Evolutionary conservation across 768 basidiomycete genomes (phyloP).

Genomic region (Amanita brunnescens): DNA sequence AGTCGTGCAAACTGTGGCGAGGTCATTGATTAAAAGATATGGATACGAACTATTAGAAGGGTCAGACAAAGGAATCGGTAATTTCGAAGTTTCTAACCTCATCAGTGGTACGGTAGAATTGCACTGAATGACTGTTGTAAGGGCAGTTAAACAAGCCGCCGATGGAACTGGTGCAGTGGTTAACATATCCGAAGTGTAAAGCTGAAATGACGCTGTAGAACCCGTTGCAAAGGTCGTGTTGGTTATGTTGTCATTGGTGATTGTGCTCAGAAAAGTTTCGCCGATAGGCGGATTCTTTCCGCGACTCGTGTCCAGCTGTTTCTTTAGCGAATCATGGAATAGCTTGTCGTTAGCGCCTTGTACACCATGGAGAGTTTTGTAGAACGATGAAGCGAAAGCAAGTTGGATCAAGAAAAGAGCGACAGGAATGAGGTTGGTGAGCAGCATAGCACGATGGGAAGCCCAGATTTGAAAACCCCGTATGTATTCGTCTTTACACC

Average conservation of each 20-base stretch:
- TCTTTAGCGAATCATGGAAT: not conserved
- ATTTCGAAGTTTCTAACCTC: not conserved
- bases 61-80: not conserved
- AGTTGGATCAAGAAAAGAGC: not conserved
- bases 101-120: constrained; percentile 11
- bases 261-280: not conserved
- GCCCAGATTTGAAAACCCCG: not conserved
- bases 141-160: constrained; percentile 8
- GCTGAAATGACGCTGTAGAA: constrained; percentile 5
- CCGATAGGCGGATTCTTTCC: not conserved
- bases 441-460: not conserved
- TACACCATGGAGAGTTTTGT: not conserved
- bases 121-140: constrained; percentile 11
- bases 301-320: not conserved
- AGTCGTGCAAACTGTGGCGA: constrained; percentile 13
- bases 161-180: constrained; percentile 11
- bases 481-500: too few species aligned
- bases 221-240: constrained; percentile 8
- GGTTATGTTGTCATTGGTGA: not conserved
- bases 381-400: not conserved
- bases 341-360: not conserved
- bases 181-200: constrained; percentile 11
- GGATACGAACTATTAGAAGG: not conserved
- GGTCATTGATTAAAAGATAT: constrained; percentile 8
- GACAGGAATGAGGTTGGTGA: not conserved